These are phyloP conservation scores for Colletotrichum falcatum DNA, from an alignment of 2,329 filamentous ascomycete species.

Conservation along the genomic window DNA sequence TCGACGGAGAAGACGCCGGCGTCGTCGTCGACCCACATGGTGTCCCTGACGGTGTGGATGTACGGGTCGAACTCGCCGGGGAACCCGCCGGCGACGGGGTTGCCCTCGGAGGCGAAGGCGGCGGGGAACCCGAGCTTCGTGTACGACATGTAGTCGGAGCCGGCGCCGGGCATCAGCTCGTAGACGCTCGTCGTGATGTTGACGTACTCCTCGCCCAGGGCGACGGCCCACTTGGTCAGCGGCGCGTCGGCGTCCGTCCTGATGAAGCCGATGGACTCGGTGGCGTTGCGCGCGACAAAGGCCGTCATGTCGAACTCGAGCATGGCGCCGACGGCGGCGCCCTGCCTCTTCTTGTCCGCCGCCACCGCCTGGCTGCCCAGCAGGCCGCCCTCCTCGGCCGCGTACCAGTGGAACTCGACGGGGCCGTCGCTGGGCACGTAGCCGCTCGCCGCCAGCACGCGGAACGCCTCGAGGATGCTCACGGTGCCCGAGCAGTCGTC, in stretches of 20 bases:
- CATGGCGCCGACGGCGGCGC: conserved; percentile 77
- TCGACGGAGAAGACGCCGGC: conserved; percentile 54
- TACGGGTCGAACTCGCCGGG: conserved; percentile 54
- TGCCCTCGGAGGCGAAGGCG: conserved; percentile 54
- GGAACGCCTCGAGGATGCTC: conserved; percentile 78
- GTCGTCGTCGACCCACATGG: conserved; percentile 53
- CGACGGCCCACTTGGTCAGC: conserved; percentile 52
- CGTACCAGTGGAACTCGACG: conserved; percentile 84
- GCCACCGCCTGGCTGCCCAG: conserved; percentile 73
- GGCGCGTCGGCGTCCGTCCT: conserved; percentile 52
- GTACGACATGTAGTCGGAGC: conserved; percentile 57
- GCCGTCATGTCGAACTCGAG: conserved; percentile 67
- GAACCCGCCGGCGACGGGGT: conserved; percentile 49
- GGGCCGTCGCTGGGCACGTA: conserved; percentile 53
- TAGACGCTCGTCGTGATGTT: conserved; percentile 51
- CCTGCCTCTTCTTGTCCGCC: conserved; percentile 71
- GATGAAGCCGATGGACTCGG: conserved; percentile 55
- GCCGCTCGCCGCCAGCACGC: conserved; percentile 67
- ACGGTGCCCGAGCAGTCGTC: conserved; percentile 80
- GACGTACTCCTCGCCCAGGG: conserved; percentile 52
- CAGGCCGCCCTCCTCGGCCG: conserved; percentile 81
- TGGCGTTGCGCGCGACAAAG: conserved; percentile 52
- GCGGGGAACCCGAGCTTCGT: conserved; percentile 54
- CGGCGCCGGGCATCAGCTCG: conserved; percentile 48
- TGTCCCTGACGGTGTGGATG: conserved; percentile 52